Conservation (phyloP, 306 rosid genomes). For the Rosa persica region DNA sequence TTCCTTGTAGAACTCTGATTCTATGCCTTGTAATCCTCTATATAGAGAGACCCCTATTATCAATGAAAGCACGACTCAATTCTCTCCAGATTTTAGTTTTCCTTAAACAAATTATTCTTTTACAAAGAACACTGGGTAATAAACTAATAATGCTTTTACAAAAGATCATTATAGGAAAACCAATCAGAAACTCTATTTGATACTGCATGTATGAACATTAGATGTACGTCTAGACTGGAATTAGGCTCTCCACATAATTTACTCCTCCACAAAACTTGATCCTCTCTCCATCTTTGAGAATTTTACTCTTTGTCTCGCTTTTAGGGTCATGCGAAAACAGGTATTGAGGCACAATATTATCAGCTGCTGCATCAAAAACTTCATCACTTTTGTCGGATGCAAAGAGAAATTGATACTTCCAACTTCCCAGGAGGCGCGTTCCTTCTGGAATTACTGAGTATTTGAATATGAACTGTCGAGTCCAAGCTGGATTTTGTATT, state of each 20-base stretch:
- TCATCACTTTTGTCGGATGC: background rate
- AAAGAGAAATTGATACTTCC: slow-evolving; percentile 2
- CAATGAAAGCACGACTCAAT: too few relatives aligned
- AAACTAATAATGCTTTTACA: too few relatives aligned
- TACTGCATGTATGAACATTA: too few relatives aligned
- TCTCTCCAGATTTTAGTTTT: too few relatives aligned
- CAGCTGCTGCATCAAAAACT: background rate
- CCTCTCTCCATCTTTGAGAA: background rate
- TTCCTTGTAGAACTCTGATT: too few relatives aligned
- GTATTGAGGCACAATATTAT: background rate
- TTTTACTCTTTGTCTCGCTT: background rate
- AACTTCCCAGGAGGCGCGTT: background rate
- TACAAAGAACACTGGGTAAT: too few relatives aligned
- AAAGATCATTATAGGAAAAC: too few relatives aligned
- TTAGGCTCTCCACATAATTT: background rate
- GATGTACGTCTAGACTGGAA: background rate
- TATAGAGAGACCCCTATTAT: too few relatives aligned
- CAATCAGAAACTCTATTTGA: too few relatives aligned
- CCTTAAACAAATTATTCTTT: too few relatives aligned
- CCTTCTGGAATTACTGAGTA: too few relatives aligned
- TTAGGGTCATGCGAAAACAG: background rate
- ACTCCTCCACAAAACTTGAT: background rate
- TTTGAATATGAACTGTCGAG: background rate
- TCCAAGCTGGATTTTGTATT: background rate
- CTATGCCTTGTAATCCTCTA: too few relatives aligned